phyloP scores from a whole-genome alignment of 768 basidiomycete species.

The Brasilioporus rufonigricans region DNA sequence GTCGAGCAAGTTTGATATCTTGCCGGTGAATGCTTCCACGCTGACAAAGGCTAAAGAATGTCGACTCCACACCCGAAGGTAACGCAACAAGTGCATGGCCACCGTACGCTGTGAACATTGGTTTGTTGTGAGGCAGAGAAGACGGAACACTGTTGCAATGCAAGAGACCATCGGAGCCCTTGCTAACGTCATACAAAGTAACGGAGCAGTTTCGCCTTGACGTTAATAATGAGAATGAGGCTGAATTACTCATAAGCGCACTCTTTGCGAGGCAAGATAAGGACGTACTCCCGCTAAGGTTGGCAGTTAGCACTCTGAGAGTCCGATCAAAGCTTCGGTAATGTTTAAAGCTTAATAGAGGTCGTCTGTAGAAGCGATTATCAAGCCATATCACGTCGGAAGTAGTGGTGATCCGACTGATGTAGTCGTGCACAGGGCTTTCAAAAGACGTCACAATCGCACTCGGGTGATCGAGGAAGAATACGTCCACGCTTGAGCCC shows the following conservation, averaged over 20 bases:
- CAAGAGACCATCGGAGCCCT: conserved; percentile 37
- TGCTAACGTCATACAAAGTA: conserved; percentile 63
- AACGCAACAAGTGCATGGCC: conserved; percentile 34
- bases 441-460: conserved; percentile 57
- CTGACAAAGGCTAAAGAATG: conserved; percentile 47
- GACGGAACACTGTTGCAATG: conserved; percentile 43
- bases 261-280: background rate
- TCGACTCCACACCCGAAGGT: conserved; percentile 30
- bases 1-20: conserved; percentile 32
- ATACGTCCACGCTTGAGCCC: conserved; percentile 29
- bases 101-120: conserved; percentile 25
- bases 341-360: conserved; percentile 63
- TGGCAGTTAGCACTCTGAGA: conserved; percentile 43
- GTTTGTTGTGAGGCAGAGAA: conserved; percentile 33
- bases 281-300: conserved; percentile 32
- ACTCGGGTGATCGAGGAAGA: conserved; percentile 31
- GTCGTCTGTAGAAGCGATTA: conserved; percentile 50
- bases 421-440: conserved; percentile 37
- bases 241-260: conserved; percentile 31
- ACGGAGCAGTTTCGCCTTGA: conserved; percentile 59
- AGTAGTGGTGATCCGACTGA: conserved; percentile 59
- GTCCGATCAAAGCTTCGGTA: conserved; percentile 58
- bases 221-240: conserved; percentile 51
- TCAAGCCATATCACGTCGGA: conserved; percentile 70
- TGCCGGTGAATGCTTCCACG: conserved; percentile 45